A percentile compares a stretch with the other conserved stretches of the same genome.
Conservation (phyloP, 495 filamentous ascomycete genomes). For the Penicillium pulvis region DNA sequence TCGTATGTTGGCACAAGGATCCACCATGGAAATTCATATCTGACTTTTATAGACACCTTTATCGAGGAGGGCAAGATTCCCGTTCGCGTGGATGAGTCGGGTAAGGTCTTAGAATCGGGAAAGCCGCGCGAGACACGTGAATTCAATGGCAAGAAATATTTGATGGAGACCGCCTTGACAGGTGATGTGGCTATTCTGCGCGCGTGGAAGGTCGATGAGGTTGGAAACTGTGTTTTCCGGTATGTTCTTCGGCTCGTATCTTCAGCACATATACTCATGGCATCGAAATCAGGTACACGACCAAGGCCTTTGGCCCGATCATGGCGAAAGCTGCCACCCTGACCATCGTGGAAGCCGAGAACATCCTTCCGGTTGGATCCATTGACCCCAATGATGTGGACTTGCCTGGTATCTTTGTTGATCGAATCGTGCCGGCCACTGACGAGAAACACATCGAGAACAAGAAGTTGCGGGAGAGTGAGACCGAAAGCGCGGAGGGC, state of each 20-base stretch:
- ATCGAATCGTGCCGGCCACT: constrained; percentile 77
- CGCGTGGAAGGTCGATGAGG: constrained; percentile 82
- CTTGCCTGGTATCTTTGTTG: constrained; percentile 87
- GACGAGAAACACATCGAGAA: constrained; percentile 80
- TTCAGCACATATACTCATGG: constrained; percentile 50
- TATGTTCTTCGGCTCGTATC: constrained; percentile 40
- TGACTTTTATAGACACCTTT: constrained; percentile 53
- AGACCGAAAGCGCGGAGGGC: constrained; percentile 44
- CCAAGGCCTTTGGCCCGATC: constrained; percentile 72
- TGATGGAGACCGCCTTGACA: constrained; percentile 81
- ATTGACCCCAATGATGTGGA: constrained; percentile 81
- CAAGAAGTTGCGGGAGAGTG: constrained; percentile 66
- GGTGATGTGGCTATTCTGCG: constrained; percentile 90
- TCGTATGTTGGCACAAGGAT: constrained; percentile 41
- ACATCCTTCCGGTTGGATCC: constrained; percentile 82
- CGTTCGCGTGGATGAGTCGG: constrained; percentile 71
- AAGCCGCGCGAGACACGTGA: constrained; percentile 79
- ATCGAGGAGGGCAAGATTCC: constrained; percentile 86
- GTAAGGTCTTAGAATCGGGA: constrained; percentile 68
- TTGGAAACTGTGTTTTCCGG: constrained; percentile 90
- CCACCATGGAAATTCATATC: background rate
- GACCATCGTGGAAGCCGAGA: constrained; percentile 90
- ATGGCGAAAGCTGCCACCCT: constrained; percentile 87
- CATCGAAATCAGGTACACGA: constrained; percentile 41
- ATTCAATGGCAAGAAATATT: constrained; percentile 81